phyloP scores from a whole-genome alignment of 768 basidiomycete species.

The Nidularia pulvinata region DNA sequence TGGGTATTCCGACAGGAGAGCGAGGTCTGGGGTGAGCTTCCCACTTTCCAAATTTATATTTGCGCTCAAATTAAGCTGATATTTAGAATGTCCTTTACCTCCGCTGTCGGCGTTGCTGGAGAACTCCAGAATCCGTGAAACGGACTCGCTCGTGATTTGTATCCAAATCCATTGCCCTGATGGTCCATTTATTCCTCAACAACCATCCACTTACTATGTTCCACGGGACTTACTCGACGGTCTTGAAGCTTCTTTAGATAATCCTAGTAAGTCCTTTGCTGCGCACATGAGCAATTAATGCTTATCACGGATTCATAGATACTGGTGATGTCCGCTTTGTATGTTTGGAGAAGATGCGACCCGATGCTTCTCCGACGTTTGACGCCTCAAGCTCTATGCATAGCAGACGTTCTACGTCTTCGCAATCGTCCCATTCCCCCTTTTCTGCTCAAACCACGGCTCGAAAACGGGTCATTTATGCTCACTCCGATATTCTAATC shows the following conservation, averaged over 20 bases:
- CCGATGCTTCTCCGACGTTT: constrained; percentile 22
- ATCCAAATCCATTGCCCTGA: constrained; percentile 70
- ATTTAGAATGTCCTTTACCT: constrained; percentile 63
- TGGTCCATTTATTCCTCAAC: constrained; percentile 61
- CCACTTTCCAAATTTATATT: background rate
- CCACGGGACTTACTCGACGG: constrained; percentile 69
- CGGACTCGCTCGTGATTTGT: constrained; percentile 72
- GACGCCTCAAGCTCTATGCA: constrained; percentile 24
- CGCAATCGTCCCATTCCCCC: constrained; percentile 37
- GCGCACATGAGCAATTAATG: background rate
- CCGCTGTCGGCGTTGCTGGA: constrained; percentile 58
- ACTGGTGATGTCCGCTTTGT: constrained; percentile 81
- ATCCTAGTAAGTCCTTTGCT: constrained; percentile 49
- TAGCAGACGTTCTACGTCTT: constrained; percentile 35
- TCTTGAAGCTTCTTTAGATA: constrained; percentile 71
- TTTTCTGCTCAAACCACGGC: constrained; percentile 47
- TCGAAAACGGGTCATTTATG: constrained; percentile 75
- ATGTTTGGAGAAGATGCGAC: constrained; percentile 54
- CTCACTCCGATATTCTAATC: constrained; percentile 75
- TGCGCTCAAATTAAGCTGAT: background rate
- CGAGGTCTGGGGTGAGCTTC: constrained; percentile 71
- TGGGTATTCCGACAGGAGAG: constrained; percentile 71
- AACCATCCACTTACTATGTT: constrained; percentile 64
- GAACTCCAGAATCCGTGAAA: constrained; percentile 53
- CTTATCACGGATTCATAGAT: constrained; percentile 27